Base-by-base conservation (phyloP, 768 basidiomycete species). In the Rhizopogon vinicolor region DNA sequence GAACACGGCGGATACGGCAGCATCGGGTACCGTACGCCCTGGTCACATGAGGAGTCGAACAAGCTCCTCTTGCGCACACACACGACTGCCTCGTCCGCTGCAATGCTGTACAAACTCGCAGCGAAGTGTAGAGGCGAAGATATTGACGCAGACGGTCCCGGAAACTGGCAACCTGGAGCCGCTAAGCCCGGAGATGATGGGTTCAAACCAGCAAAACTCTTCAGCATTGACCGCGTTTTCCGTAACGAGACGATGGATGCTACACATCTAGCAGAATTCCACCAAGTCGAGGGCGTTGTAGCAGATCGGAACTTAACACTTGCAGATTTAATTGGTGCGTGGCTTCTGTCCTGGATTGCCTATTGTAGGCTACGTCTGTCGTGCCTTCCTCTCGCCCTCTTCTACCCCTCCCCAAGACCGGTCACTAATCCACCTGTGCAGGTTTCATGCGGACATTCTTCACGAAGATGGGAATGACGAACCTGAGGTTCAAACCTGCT, bases 381-480 rank as follows among this genome's bases (percentile, higher is more conserved):
- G 41, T 41, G 29, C 1, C 9, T 55, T 52, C 43, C n/a, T 16
- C 25, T 14, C 7, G 31, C 10, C 31, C 14, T 6, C 18, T 48
- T 28, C 14, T 31, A 3, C 39, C 16, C 16, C 35, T 31, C 39
- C 16, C 16, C 39, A 40, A 1, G 9, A n/a, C 51, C 7, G 31
- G 13, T 25, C 25, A 14, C 35, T 37, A 25, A 49, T 35, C 40
- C 40, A 25, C 48, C 13, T 37, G 14, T 43, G 51, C 58, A 94
- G 94, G 96, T 12, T 98, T 99, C 77, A 98, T 99, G 96, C 82
- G 92, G 61, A 90, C 94, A 54, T 99, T 98, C 80, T 98, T 98
- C 82, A 83, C 76, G 60, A 98, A 98, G 73, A 98, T 98, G 91
- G 97, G 97, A 44, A 89, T 98, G 64, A 83, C 87, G 58, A 86